Evolutionary conservation across 2,329 filamentous ascomycete genomes (phyloP), one percentile per base, ranked within the genome.

Genomic region (Furcasterigmium sp.): DNA sequence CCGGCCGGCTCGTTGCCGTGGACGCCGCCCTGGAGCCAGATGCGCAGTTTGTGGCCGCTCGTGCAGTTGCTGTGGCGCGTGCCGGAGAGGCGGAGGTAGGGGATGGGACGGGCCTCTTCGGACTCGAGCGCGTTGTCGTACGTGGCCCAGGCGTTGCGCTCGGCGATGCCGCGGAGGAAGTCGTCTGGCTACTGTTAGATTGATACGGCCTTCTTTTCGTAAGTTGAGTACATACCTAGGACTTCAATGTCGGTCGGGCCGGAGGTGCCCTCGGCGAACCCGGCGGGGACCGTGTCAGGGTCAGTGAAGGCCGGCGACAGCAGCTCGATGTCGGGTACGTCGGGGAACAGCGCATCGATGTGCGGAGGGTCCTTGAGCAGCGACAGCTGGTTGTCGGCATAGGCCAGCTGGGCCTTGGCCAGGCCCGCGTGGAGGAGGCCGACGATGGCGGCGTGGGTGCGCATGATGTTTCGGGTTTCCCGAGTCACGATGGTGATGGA

Each of bases 181-280:
- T 51, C 30, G n/a, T 56, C 52, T 40, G 6, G 7, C n/a, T 26
- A 25, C 5, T 10, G 17, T 23, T 6, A 26, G 23, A n/a, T n/a
- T n/a, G n/a, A 17, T 7, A 23, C 18, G 19, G 7, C 11, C 11
- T 21, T 8, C 19, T 9, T 13, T 8, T 7, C 13, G 4, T 14
- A 17, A 11, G 4, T 17, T 18, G 32, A 3, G 11, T n/a, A 10
- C 21, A 38, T 38, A 38, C 37, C 37, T 5, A 38, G 37, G n/a
- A 26, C 23, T 7, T 23, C 21, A 9, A 26, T 26, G 47, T 45
- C 34, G 2, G 58, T 61, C 3, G 58, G 58, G 1, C 58, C 58
- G 14, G 48, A 52, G 0, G 55, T 61, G 14, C 58, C 58, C 21
- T 58, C 58, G 4, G 47, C 41, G 13, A 58, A 61, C 1, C 48